phyloP scores from a whole-genome alignment of 2,329 filamentous ascomycete species.

The Arthrobotrys iridis region DNA sequence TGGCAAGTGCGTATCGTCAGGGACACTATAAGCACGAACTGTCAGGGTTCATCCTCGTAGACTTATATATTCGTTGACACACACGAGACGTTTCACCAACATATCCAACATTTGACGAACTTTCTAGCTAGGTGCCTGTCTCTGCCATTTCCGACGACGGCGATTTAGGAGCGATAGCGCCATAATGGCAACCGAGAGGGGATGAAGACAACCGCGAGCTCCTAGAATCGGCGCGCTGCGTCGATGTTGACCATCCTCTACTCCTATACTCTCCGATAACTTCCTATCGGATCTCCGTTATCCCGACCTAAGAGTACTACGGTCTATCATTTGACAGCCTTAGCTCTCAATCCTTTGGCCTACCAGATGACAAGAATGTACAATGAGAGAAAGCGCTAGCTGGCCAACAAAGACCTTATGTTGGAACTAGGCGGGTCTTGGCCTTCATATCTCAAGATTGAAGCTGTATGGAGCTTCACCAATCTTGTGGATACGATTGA shows the following conservation, averaged over 20 bases:
- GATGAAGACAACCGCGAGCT: background rate
- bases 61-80: background rate
- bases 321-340: background rate
- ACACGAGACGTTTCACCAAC: conserved; percentile 3
- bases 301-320: background rate
- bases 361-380: background rate
- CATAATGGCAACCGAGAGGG: background rate
- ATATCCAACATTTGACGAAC: conserved; percentile 16
- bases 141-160: background rate
- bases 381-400: background rate
- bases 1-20: background rate
- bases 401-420: conserved; percentile 16
- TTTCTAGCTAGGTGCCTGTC: background rate
- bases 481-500: conserved; percentile 1
- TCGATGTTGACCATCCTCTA: background rate
- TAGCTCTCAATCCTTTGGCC: conserved; percentile 25
- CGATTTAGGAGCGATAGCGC: conserved; percentile 8
- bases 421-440: conserved; percentile 18
- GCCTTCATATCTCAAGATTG: background rate
- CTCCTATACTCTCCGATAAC: conserved; percentile 3
- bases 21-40: too few relatives aligned
- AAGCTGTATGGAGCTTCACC: background rate
- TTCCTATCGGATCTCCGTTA: conserved; percentile 1
- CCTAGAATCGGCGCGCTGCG: conserved; percentile 1
- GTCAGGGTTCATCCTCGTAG: background rate